A percentile compares a stretch with the other conserved stretches of the same genome.
Evolutionary conservation across 208 protist genomes (phyloP).

Genomic region (Lotmaria passim): DNA sequence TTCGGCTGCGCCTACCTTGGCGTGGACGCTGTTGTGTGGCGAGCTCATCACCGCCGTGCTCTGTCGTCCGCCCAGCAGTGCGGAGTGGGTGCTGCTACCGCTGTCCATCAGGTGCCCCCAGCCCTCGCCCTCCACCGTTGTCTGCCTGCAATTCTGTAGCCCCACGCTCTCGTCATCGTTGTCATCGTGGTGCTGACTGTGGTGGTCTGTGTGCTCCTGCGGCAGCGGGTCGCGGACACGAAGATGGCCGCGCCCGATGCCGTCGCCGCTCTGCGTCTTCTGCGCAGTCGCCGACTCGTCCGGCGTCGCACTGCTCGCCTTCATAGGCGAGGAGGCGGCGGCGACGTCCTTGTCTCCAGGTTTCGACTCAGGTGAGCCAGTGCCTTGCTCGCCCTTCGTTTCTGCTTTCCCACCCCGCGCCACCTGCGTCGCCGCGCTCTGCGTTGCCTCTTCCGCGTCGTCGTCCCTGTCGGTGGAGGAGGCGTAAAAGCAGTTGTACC

Average conservation of each 20-base stretch:
- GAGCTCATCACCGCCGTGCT: conserved; percentile 8
- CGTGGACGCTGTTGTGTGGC: background rate
- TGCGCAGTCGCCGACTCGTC: conserved; percentile 3
- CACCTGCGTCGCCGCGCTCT: background rate
- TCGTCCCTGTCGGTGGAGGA: conserved; percentile 18
- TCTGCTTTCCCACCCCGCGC: background rate
- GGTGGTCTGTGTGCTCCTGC: background rate
- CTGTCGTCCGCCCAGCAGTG: background rate
- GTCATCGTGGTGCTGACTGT: background rate
- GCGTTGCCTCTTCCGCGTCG: background rate
- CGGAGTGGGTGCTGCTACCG: background rate
- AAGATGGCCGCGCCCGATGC: background rate
- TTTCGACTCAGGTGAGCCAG: background rate
- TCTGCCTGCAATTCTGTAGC: conserved; percentile 4
- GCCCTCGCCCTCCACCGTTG: conserved; percentile 18
- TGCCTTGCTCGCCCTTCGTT: background rate
- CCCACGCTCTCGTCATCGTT: background rate
- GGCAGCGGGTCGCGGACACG: background rate
- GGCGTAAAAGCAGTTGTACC: conserved; percentile 53
- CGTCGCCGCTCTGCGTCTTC: background rate
- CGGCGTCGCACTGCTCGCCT: conserved; percentile 2
- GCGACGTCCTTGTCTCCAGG: conserved; percentile 9
- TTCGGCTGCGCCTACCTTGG: background rate
- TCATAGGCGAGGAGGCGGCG: conserved; percentile 4
- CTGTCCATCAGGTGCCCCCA: conserved; percentile 14